Base-by-base conservation (phyloP, 225 moss, liverwort and hornwort species). In the Lunularia cruciata region DNA sequence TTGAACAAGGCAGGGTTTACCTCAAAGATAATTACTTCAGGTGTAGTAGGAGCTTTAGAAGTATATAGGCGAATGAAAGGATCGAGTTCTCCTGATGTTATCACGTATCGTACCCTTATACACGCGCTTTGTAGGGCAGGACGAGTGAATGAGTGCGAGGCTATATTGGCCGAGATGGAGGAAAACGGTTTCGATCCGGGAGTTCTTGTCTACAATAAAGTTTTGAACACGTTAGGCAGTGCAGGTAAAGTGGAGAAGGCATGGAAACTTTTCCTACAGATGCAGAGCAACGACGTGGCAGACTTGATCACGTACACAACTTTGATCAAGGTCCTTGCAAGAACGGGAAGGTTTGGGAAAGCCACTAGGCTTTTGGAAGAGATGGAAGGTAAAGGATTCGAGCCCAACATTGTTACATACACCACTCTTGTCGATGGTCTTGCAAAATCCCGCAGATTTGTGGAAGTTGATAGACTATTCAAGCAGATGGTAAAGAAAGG, bases 331-430 rank as follows among this genome's bases (percentile, higher is more conserved):
- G 8, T 34, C 45, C 55, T 75, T 4, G 75, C 32, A 18, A 75
- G 11, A n/a, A 51, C 39, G 13, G 52, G 60, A 49, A 32, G 51
- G 51, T 75, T 68, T 68, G 60, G 51, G 13, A 75, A 75, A 56
- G 75, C 75, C 13, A 30, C 20, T 2, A 53, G 69, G 69, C 62
- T 75, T 32, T 54, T 69, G 43, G 23, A 75, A 26, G 69, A 75
- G 8, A 69, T 75, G 75, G 61, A 69, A 31, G 45, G 28, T 16
- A 62, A 51, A 11, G 68, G 75, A 10, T 32, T 68, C 18, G 43
- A 6, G 6, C 75, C 75, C 3, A 35, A 49, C 55, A 18, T 2
- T 33, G 0, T 35, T 26, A 46, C 25, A 0, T 75, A 69, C 53
- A 63, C 23, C 22, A 1, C 53, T 18, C 54, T 75, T 16, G 28